Conservation (phyloP, 2,329 filamentous ascomycete species). For the Paecilomyces dactylethromorphus region DNA sequence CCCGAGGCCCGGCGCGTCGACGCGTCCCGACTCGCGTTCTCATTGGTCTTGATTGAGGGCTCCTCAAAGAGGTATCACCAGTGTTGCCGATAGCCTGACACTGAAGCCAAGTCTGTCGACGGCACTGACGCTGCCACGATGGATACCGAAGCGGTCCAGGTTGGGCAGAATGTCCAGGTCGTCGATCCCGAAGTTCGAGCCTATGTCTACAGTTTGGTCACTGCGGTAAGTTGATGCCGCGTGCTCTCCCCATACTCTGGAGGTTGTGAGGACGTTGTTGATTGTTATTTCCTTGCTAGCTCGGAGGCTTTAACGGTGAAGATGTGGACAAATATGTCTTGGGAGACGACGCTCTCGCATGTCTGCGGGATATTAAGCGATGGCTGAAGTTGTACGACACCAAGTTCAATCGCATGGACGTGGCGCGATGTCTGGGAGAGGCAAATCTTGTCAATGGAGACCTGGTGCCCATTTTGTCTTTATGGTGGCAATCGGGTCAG, state of each 20-base stretch:
- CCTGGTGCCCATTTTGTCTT: constrained; percentile 77
- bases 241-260: not conserved
- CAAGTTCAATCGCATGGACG: constrained; percentile 87
- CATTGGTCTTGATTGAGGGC: constrained; percentile 12
- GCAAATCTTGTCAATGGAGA: constrained; percentile 89
- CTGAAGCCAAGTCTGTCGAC: not conserved
- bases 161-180: constrained; percentile 45
- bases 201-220: constrained; percentile 87
- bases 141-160: constrained; percentile 34
- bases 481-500: constrained; percentile 67
- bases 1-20: constrained; percentile 15
- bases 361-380: constrained; percentile 85
- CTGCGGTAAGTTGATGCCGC: constrained; percentile 60
- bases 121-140: constrained; percentile 19
- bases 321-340: constrained; percentile 79
- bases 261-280: constrained; percentile 12
- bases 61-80: not conserved
- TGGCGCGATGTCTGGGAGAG: constrained; percentile 85
- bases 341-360: constrained; percentile 87
- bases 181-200: constrained; percentile 91
- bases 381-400: constrained; percentile 95
- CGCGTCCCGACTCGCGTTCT: constrained; percentile 20
- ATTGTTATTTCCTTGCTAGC: constrained; percentile 43
- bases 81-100: not conserved
- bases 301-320: constrained; percentile 74